phyloP scores from a whole-genome alignment of 1,284 basidiomycete genomes.

The Leccinum griseonigrum region DNA sequence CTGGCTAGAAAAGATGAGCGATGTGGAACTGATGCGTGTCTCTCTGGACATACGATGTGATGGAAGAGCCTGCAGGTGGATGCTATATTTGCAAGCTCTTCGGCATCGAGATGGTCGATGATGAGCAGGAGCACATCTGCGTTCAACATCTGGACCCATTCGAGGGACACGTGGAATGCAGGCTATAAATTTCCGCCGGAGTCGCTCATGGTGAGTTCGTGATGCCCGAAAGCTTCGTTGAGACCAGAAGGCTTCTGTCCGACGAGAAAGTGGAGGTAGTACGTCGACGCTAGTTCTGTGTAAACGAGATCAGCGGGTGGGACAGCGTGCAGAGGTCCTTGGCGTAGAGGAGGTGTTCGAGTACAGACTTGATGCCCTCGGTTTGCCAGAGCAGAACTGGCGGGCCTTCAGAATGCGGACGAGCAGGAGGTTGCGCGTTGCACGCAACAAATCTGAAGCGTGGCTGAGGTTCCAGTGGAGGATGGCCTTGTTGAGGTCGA shows the following conservation, averaged over 20 bases:
- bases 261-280: constrained; percentile 28
- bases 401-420: constrained; percentile 25
- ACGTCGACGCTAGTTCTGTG: constrained; percentile 24
- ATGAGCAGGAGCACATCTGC: constrained; percentile 43
- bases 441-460: constrained; percentile 15
- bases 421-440: constrained; percentile 20
- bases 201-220: constrained; percentile 26
- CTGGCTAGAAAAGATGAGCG: constrained; percentile 35
- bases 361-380: constrained; percentile 19
- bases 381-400: constrained; percentile 16
- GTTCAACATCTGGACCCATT: constrained; percentile 13
- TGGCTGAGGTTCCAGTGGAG: constrained; percentile 15
- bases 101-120: constrained; percentile 44
- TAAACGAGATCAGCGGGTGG: constrained; percentile 22
- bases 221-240: constrained; percentile 26
- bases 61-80: constrained; percentile 46
- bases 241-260: constrained; percentile 23
- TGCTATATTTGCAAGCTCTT: constrained; percentile 47
- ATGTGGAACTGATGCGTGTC: neutral
- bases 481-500: constrained; percentile 27
- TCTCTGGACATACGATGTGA: constrained; percentile 42
- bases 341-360: constrained; percentile 24
- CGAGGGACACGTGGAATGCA: constrained; percentile 20
- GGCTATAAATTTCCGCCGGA: constrained; percentile 18
- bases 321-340: constrained; percentile 21